These are phyloP conservation scores for Linum trigynum DNA, from an alignment of 345 rosid genomes.

Conservation along the genomic window DNA sequence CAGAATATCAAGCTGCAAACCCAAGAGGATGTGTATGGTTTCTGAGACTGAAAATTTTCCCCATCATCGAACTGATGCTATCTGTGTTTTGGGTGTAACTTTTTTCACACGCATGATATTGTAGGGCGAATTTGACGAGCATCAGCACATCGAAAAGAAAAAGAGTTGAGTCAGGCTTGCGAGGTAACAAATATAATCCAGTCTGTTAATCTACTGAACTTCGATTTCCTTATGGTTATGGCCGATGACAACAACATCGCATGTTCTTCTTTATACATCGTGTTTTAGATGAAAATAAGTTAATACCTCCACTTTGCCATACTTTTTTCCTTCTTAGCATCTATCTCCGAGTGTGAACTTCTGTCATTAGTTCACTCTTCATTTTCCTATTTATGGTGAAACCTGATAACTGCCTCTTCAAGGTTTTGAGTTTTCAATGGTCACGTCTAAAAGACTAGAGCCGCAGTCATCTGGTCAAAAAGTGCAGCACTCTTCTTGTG, in stretches of 20 bases:
- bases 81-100: no score
- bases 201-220: neutral
- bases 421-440: no score
- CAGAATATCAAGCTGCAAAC: slow-evolving; percentile 58
- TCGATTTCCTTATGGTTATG: neutral
- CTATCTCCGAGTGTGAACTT: no score
- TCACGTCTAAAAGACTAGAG: no score
- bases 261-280: no score
- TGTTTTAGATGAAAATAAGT: neutral
- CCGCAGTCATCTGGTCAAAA: no score
- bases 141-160: slow-evolving; percentile 63
- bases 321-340: neutral
- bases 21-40: slow-evolving; percentile 58
- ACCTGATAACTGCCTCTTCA: no score
- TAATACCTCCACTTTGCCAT: neutral
- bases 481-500: no score
- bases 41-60: slow-evolving; percentile 12
- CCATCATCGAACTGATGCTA: slow-evolving; percentile 5
- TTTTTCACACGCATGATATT: slow-evolving; percentile 5
- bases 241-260: no score
- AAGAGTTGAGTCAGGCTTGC: slow-evolving; percentile 58
- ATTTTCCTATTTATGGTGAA: no score
- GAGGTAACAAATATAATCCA: slow-evolving; percentile 34
- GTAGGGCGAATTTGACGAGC: slow-evolving; percentile 51
- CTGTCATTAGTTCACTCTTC: no score